Evolutionary conservation across 2,329 filamentous ascomycete species (phyloP), one percentile per base, ranked within the genome.

Genomic region (Phialocephala subalpina): DNA sequence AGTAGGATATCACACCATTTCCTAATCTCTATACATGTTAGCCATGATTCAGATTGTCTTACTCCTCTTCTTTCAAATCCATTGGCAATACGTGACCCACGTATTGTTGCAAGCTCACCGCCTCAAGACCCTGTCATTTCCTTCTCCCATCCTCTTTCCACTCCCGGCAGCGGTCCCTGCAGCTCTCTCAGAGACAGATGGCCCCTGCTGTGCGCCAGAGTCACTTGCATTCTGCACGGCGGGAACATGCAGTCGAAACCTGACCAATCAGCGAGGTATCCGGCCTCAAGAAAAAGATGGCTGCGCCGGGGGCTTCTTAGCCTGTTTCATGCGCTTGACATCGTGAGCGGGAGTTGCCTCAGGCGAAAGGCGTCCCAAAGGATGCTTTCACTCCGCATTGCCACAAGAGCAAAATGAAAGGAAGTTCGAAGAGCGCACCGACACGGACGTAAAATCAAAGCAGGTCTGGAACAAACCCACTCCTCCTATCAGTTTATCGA

Each of bases 21-120:
- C n/a, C 45, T 25, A 22, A 20, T 22, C 64, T 63, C 52, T n/a
- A 45, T 61, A 62, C 49, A 66, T 57, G 53, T 60, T 55, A 53
- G 58, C 65, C 67, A 69, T 67, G 67, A 69, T 67, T 73, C 68
- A 69, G 56, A 66, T 63, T 71, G 66, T 74, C 67, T 72, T 68
- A 66, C 69, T 71, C 64, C 62, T 64, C 57, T 14, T 60, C 56
- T 49, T 62, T 36, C 16, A 35, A 69, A 71, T 65, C 62, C 72
- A 75, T 76, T 76, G 74, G 74, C 70, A 73, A 73, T 73, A 75
- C 70, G 70, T 69, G 73, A 73, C 71, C 74, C 74, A 76, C 74
- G 74, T 76, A 74, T 74, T 65, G 47, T 65, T 58, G 57, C 66
- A 60, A 70, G 57, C 67, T 73, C 73, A 74, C 73, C 73, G 73